Evolutionary conservation across 805 yeast genomes (phyloP).

Genomic region (Candida endomychidarum): DNA sequence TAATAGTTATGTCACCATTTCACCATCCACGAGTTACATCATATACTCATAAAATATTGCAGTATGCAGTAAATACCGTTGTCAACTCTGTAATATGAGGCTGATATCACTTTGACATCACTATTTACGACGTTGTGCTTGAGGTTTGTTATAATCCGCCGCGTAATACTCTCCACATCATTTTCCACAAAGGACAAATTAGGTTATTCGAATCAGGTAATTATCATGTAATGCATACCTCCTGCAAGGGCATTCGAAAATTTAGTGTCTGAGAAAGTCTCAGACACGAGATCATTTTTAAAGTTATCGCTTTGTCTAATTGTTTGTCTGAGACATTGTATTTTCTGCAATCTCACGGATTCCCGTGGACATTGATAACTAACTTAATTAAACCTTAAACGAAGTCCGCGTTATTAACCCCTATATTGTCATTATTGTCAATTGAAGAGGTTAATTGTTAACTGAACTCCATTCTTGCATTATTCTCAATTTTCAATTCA

Average conservation of each 20-base stretch:
- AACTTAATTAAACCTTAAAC: too few relatives aligned
- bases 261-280: constrained; percentile 4
- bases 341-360: too few relatives aligned
- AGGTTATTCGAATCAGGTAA: not conserved
- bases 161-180: not conserved
- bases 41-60: too few relatives aligned
- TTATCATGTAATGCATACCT: not conserved
- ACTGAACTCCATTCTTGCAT: too few relatives aligned
- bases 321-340: too few relatives aligned
- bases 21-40: not conserved
- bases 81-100: not conserved
- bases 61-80: not conserved
- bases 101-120: not conserved
- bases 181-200: constrained; percentile 3
- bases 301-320: too few relatives aligned
- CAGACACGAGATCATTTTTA: too few relatives aligned
- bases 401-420: too few relatives aligned
- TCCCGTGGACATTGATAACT: too few relatives aligned
- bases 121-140: not conserved
- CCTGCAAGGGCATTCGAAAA: constrained; percentile 6
- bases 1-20: not conserved
- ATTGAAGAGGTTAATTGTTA: too few relatives aligned
- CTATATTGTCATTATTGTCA: too few relatives aligned
- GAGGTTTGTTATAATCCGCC: not conserved
- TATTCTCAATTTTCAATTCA: not conserved